Evolutionary conservation across 2,329 filamentous ascomycete species (phyloP), one percentile per base, ranked within the genome.

Genomic region (Aspergillus glaucus): DNA sequence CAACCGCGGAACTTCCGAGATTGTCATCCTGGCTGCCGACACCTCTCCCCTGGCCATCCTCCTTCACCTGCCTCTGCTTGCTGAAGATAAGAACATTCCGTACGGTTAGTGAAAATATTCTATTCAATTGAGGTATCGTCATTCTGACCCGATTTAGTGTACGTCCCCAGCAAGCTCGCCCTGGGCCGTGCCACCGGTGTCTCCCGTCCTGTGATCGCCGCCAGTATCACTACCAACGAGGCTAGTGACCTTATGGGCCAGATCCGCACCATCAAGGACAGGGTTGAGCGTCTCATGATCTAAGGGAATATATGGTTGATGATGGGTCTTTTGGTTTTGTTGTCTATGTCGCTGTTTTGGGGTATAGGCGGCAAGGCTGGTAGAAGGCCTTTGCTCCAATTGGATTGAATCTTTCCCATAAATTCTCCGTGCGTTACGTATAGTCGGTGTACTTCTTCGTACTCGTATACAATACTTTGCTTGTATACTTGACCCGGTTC

Each of bases 281-380:
- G 95, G 83, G 88, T 97, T 48, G 92, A 97, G 80, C 82, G 91
- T 62, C 80, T 96, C 60, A 90, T 92, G 78, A 95, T 96, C 75
- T 96, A 85, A 81, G 49, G 37, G 19, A 14, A 32, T 32, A 19
- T 47, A 21, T 40, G 37, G 43, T 22, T 46, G 32, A 41, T 24
- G 43, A 39, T 48, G 47, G n/a, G 50, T 48, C 26, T 30, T 12
- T 12, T 4, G 9, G 9, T 12, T 28, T 30, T 30, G 26, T 30
- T 30, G 26, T 30, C 26, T 30, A 30, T 30, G 26, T 30, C 4
- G 10, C 10, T 30, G 10, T 12, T 30, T 30, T 12, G 12, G 4
- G 26, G 10, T 30, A 30, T 30, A 30, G 26, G 10, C 26, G 26
- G 26, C 26, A 30, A 30, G 26, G 26, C 10, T 30, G 26, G 26